phyloP scores from a whole-genome alignment of 768 basidiomycete species.

The Russula brevipes region DNA sequence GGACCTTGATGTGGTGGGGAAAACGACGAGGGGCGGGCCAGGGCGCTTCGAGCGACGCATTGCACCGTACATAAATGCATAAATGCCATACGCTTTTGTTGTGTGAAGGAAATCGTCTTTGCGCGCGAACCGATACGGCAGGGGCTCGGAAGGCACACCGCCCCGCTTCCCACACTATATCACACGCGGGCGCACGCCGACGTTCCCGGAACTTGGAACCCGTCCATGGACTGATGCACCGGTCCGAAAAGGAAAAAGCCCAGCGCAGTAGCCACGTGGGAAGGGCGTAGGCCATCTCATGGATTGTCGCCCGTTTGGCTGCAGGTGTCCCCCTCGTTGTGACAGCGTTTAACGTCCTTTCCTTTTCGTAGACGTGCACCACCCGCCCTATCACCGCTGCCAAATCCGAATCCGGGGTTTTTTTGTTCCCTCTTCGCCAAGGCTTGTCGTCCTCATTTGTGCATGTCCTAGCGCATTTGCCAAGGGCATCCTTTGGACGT shows the following conservation, averaged over 20 bases:
- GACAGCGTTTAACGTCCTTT: too few relatives aligned
- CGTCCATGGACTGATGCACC: background rate
- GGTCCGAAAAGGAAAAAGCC: too few relatives aligned
- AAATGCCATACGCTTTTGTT: background rate
- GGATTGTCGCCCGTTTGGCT: too few relatives aligned
- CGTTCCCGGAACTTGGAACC: too few relatives aligned
- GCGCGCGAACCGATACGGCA: background rate
- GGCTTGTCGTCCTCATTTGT: background rate
- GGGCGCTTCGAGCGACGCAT: background rate
- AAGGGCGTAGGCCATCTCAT: too few relatives aligned
- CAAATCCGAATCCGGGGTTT: too few relatives aligned
- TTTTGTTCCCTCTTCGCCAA: too few relatives aligned
- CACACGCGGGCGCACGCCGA: too few relatives aligned
- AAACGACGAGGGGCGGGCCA: background rate
- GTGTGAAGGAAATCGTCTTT: background rate
- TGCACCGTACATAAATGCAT: conserved; percentile 1
- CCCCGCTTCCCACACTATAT: too few relatives aligned
- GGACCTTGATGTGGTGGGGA: background rate
- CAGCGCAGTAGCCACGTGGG: too few relatives aligned
- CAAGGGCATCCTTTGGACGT: too few relatives aligned
- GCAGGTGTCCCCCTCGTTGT: too few relatives aligned
- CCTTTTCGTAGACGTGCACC: background rate
- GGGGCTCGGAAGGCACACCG: background rate
- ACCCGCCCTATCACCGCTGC: background rate
- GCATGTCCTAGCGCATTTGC: background rate